These are phyloP conservation scores for Leucocoprinus leucothites DNA, from an alignment of 768 basidiomycete species.

Conservation along the genomic window DNA sequence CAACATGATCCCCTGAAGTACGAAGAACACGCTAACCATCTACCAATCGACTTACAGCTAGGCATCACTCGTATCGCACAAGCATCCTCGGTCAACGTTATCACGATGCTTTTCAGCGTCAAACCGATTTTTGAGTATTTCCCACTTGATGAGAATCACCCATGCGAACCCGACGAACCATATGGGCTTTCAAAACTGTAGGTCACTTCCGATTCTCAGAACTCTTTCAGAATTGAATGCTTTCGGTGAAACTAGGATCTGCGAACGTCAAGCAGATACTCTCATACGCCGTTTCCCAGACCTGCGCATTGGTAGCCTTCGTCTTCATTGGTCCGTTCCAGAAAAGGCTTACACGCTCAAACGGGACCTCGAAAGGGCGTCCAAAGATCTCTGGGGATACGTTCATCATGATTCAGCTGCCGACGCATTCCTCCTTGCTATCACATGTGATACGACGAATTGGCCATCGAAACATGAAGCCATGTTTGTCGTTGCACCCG, in stretches of 20 bases:
- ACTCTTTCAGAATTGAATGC: neutral
- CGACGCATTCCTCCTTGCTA: no score
- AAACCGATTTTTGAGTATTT: slow-evolving; percentile 53
- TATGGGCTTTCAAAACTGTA: slow-evolving; percentile 71
- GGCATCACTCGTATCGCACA: slow-evolving; percentile 60
- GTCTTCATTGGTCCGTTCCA: slow-evolving; percentile 55
- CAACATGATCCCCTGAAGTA: neutral
- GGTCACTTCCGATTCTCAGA: neutral
- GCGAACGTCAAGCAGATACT: slow-evolving; percentile 65
- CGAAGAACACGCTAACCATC: no score
- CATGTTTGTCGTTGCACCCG: no score
- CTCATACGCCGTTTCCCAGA: slow-evolving; percentile 58
- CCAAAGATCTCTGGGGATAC: no score
- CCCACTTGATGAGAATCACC: slow-evolving; percentile 64
- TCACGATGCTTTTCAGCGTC: slow-evolving; percentile 47
- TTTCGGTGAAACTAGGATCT: slow-evolving; percentile 44
- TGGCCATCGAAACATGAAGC: no score
- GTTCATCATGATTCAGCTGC: no score
- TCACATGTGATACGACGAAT: no score
- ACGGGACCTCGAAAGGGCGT: no score
- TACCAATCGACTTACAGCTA: no score
- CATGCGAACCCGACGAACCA: slow-evolving; percentile 61
- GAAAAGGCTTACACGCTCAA: no score
- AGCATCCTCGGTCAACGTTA: slow-evolving; percentile 64
- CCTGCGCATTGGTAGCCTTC: slow-evolving; percentile 69